A percentile compares a stretch with the other conserved stretches of the same genome.
phyloP scores from a whole-genome alignment of 1,139 yeast genomes.

The Yamadazyma membranifaciens region DNA sequence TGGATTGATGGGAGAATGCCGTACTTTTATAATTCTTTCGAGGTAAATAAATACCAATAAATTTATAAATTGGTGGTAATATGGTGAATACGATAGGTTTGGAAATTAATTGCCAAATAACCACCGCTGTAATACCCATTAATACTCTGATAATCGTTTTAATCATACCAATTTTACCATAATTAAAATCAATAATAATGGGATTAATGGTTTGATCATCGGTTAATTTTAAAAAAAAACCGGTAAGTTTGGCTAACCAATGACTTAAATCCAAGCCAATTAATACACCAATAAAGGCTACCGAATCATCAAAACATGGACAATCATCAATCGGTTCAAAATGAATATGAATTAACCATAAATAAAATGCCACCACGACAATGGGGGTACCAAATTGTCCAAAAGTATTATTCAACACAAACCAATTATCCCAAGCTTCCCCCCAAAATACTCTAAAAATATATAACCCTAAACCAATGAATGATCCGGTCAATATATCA shows the following conservation, averaged over 20 bases:
- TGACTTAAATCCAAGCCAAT: slow-evolving; percentile 68
- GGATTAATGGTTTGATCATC: slow-evolving; percentile 24
- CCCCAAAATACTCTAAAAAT: slow-evolving; percentile 39
- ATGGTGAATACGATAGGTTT: slow-evolving; percentile 59
- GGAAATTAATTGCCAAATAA: slow-evolving; percentile 65
- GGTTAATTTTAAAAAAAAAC: slow-evolving; percentile 21
- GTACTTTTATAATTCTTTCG: slow-evolving; percentile 39
- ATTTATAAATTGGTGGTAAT: slow-evolving; percentile 47
- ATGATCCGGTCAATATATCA: slow-evolving; percentile 67
- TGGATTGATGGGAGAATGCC: slow-evolving; percentile 36
- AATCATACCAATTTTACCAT: slow-evolving; percentile 38
- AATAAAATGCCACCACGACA: slow-evolving; percentile 37
- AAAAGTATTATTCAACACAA: slow-evolving; percentile 27
- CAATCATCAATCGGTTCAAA: slow-evolving; percentile 90
- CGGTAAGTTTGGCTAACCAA: slow-evolving; percentile 36
- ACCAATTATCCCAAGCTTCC: slow-evolving; percentile 36
- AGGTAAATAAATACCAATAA: slow-evolving; percentile 42
- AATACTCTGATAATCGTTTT: slow-evolving; percentile 45
- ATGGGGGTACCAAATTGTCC: slow-evolving; percentile 34
- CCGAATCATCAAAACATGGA: slow-evolving; percentile 95
- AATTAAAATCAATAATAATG: slow-evolving; percentile 39
- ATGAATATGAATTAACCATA: slow-evolving; percentile 61
- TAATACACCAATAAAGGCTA: slow-evolving; percentile 88
- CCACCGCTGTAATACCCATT: slow-evolving; percentile 60
- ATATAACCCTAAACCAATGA: slow-evolving; percentile 56